These are phyloP conservation scores for Pseudocercospora fijiensis DNA, from an alignment of 2,329 filamentous ascomycete genomes.

Conservation along the genomic window DNA sequence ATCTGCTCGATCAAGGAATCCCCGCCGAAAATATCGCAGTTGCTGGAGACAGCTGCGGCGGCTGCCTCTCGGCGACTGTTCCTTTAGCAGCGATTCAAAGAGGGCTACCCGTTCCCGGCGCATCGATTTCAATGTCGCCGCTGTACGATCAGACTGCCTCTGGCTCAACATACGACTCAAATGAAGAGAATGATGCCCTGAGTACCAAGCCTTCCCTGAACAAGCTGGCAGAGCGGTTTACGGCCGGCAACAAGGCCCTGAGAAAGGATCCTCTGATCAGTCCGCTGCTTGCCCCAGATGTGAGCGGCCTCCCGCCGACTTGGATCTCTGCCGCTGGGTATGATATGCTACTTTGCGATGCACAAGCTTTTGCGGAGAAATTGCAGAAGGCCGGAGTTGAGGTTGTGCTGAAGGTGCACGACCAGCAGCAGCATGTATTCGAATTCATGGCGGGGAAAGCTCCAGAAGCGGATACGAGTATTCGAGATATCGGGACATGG, in stretches of 20 bases:
- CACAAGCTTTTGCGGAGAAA: slow-evolving; percentile 51
- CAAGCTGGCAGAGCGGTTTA: slow-evolving; percentile 25
- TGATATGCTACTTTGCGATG: slow-evolving; percentile 55
- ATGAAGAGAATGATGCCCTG: slow-evolving; percentile 28
- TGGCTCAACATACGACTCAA: slow-evolving; percentile 23
- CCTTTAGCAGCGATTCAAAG: slow-evolving; percentile 26
- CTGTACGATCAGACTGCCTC: slow-evolving; percentile 29
- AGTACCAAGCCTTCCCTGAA: slow-evolving; percentile 23
- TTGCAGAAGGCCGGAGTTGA: slow-evolving; percentile 48
- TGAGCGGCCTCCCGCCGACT: slow-evolving; percentile 44
- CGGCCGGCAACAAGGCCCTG: slow-evolving; percentile 14
- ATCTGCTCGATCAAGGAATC: slow-evolving; percentile 50
- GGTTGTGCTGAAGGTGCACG: slow-evolving; percentile 47
- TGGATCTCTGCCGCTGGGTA: slow-evolving; percentile 55
- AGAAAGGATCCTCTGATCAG: slow-evolving; percentile 26
- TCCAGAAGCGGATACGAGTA: slow-evolving; percentile 27
- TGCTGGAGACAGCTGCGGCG: slow-evolving; percentile 32
- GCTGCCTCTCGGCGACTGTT: slow-evolving; percentile 29
- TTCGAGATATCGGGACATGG: slow-evolving; percentile 29
- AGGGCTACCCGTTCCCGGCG: slow-evolving; percentile 26
- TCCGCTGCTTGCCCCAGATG: slow-evolving; percentile 22
- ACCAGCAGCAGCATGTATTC: slow-evolving; percentile 45
- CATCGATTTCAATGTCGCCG: slow-evolving; percentile 28
- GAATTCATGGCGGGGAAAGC: slow-evolving; percentile 34
- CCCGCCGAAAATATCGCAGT: slow-evolving; percentile 26